A percentile compares a stretch with the other conserved stretches of the same genome.
These are phyloP conservation scores for Durio zibethinus DNA, from an alignment of 345 rosid species.

Conservation along the genomic window DNA sequence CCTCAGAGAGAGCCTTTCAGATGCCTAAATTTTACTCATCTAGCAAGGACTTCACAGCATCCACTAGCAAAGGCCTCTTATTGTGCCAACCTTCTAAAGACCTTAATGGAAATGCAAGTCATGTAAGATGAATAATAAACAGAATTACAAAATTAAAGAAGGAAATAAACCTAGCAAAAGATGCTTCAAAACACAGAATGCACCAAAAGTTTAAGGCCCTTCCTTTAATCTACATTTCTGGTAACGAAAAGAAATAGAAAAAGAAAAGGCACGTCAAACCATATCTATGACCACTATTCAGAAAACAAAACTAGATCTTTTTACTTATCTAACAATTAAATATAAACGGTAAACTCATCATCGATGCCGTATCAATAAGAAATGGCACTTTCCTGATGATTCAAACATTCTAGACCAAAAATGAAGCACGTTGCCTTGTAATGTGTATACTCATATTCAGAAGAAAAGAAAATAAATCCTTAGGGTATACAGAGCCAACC, in stretches of 20 bases:
- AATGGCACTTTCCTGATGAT: too few relatives aligned
- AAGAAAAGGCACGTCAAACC: too few relatives aligned
- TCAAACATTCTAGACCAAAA: too few relatives aligned
- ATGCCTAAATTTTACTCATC: conserved; percentile 85
- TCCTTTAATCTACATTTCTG: conserved; percentile 95
- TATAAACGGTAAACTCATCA: background rate
- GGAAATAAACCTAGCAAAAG: conserved; percentile 72
- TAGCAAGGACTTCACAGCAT: conserved; percentile 71
- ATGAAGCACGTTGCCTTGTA: too few relatives aligned
- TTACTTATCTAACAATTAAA: background rate
- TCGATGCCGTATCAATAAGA: background rate
- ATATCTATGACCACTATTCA: background rate
- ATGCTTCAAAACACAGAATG: conserved; percentile 86
- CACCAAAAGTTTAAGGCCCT: conserved; percentile 82
- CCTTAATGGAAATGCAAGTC: conserved; percentile 42
- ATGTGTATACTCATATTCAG: too few relatives aligned
- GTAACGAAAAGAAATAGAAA: conserved; percentile 18
- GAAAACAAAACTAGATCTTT: background rate
- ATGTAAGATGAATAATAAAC: conserved; percentile 21
- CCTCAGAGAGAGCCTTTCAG: conserved; percentile 88
- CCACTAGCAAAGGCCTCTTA: conserved; percentile 77
- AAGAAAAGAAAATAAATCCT: too few relatives aligned
- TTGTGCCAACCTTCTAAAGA: conserved; percentile 87
- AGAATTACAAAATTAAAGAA: conserved; percentile 1
- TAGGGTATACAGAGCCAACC: conserved; percentile 6